phyloP scores from a whole-genome alignment of 1,284 basidiomycete species.

The Pseudozyma tsukubaensis region DNA sequence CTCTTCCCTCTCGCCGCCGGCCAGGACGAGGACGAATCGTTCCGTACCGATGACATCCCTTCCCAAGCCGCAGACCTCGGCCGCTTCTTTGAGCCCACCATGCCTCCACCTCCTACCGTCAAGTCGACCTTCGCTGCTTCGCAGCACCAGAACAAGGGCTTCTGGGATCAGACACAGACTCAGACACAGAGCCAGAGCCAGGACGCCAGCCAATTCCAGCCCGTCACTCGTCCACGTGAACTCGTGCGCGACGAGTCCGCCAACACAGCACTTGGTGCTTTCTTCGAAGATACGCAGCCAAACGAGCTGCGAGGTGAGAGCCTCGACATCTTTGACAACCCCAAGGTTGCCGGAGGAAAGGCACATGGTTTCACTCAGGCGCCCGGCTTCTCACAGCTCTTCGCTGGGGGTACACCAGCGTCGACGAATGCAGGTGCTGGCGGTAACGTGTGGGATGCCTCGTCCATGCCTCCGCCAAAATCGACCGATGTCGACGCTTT shows the following conservation, averaged over 20 bases:
- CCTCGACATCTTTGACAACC: conserved; percentile 59
- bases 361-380: conserved; percentile 52
- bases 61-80: conserved; percentile 49
- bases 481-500: conserved; percentile 57
- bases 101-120: conserved; percentile 19
- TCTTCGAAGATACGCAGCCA: conserved; percentile 62
- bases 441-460: conserved; percentile 32
- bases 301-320: conserved; percentile 50
- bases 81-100: conserved; percentile 55
- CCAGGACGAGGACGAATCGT: conserved; percentile 42
- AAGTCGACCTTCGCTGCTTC: conserved; percentile 1
- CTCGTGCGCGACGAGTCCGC: conserved; percentile 38
- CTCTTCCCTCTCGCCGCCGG: conserved; percentile 20
- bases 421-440: conserved; percentile 5
- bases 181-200: conserved; percentile 30
- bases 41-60: conserved; percentile 49
- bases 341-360: conserved; percentile 36
- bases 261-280: conserved; percentile 60
- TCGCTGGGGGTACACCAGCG: conserved; percentile 48
- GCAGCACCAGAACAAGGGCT: conserved; percentile 23
- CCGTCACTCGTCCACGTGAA: conserved; percentile 9
- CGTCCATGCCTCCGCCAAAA: conserved; percentile 58
- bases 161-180: conserved; percentile 37
- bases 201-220: conserved; percentile 19
- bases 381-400: conserved; percentile 54